Evolutionary conservation across 2,329 filamentous ascomycete genomes (phyloP), one percentile per base, ranked within the genome.

Genomic region (Curvularia spicifera): DNA sequence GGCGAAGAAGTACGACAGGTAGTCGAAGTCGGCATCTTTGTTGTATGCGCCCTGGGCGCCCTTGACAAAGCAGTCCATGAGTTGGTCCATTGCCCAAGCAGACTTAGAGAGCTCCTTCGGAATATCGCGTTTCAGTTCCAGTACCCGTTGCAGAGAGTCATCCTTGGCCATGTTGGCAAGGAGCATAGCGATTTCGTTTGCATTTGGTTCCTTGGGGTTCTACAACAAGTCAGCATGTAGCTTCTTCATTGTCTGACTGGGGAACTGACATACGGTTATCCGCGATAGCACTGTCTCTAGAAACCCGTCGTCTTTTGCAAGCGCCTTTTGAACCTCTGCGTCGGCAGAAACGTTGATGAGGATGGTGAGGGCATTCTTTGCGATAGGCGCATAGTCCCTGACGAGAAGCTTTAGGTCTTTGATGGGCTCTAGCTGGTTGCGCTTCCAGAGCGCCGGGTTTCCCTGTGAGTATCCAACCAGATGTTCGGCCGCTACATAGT

Each of bases 61-160:
- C 80, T 95, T 96, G 73, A 98, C 95, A 74, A 99, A 99, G 68
- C 96, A 89, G 76, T 98, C 95, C 76, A 99, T 87, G 29, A 99
- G 82, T 78, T 98, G 95, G 76, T 97, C 93, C 69, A 98, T 86
- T 4, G 91, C 88, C 57, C 86, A 83, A 35, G 88, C 84, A 40
- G 91, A 91, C 1, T 87, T 89, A 5, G 86, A 87, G 6, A 97
- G 84, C n/a, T 83, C 82, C 54, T 87, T 85, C 2, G 92, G 90
- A 0, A 89, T 76, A 6, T 84, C 80, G 62, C 92, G 89, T 70
- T 89, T 90, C 54, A 90, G 81, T 4, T 83, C 81, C 10, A 94
- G 78, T 4, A 97, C 81, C 43, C 84, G 83, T 64, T 89, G 89
- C 56, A 97, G 78, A 5, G 83, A 83, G 66, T 94, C 88, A 60